phyloP scores from a whole-genome alignment of 2,329 filamentous ascomycete species.

The Penicillium sp. region DNA sequence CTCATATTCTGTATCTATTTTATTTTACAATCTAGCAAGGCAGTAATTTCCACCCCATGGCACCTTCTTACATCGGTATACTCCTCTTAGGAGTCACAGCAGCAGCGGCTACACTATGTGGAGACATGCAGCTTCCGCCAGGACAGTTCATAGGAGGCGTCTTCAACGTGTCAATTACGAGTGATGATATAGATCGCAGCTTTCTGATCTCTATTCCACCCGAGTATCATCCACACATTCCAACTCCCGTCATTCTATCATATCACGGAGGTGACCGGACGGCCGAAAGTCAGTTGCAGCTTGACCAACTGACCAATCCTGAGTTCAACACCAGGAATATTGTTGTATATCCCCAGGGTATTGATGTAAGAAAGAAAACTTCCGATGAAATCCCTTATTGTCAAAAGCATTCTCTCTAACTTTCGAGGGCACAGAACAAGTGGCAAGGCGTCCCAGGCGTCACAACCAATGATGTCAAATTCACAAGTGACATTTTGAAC shows the following conservation, averaged over 20 bases:
- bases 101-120: background rate
- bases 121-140: background rate
- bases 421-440: background rate
- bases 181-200: background rate
- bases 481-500: background rate
- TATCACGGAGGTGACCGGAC: background rate
- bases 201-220: background rate
- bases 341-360: constrained; percentile 1
- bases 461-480: background rate
- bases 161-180: constrained; percentile 1
- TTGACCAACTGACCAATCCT: constrained; percentile 3
- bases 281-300: background rate
- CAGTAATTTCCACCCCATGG: background rate
- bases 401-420: background rate
- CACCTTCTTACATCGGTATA: background rate
- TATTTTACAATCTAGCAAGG: background rate
- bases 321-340: background rate
- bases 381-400: background rate
- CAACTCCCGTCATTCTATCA: background rate
- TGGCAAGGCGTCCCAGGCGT: constrained; percentile 4
- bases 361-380: background rate
- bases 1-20: background rate
- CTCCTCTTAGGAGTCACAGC: background rate
- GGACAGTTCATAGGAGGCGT: background rate
- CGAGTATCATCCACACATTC: background rate